Conservation (phyloP, 441 rosid genomes). For the Rhodomyrtus psidioides region DNA sequence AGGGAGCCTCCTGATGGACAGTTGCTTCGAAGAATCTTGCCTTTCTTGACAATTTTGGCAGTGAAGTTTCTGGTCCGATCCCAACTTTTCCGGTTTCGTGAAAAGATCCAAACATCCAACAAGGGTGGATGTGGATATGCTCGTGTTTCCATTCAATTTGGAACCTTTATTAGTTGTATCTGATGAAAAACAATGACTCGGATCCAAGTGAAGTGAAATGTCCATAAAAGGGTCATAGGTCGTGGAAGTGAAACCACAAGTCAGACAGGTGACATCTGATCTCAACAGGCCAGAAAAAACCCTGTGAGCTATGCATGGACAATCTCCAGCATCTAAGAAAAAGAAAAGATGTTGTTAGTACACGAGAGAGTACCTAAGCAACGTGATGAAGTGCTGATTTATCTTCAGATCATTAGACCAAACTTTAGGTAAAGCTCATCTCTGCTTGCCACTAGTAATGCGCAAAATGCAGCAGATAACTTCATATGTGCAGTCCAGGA, state of each 20-base stretch:
- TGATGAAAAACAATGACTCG: constrained; percentile 16
- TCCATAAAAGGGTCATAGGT: constrained; percentile 81
- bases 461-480: not conserved
- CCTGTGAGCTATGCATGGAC: constrained; percentile 77
- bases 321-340: constrained; percentile 59
- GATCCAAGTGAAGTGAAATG: constrained; percentile 72
- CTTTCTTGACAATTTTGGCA: constrained; percentile 69
- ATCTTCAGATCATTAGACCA: not conserved
- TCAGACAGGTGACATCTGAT: constrained; percentile 75
- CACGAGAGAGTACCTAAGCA: constrained; percentile 9
- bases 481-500: not conserved
- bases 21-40: constrained; percentile 65
- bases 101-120: constrained; percentile 71
- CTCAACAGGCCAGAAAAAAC: constrained; percentile 82
- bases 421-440: not conserved
- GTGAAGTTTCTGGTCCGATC: constrained; percentile 69
- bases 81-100: constrained; percentile 72
- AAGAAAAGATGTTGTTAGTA: constrained; percentile 3
- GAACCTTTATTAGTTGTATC: constrained; percentile 26
- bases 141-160: constrained; percentile 29
- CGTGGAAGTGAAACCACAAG: constrained; percentile 80
- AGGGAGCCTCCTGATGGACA: constrained; percentile 73
- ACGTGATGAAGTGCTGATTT: not conserved
- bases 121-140: constrained; percentile 37
- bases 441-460: not conserved